Evolutionary conservation across 2,329 filamentous ascomycete species (phyloP).

Genomic region (Aspergillus chevalieri): DNA sequence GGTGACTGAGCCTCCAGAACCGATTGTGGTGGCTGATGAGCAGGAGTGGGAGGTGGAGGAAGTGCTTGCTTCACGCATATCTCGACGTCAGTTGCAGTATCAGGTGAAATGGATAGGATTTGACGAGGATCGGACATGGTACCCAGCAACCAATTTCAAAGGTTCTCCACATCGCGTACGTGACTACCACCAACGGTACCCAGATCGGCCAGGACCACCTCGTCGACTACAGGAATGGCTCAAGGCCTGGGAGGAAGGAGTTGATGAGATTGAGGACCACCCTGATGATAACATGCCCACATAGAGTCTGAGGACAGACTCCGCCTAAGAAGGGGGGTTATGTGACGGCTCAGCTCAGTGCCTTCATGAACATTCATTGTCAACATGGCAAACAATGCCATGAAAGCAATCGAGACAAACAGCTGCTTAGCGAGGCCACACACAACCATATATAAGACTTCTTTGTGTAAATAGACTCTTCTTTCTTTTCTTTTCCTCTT

Average conservation of each 20-base stretch:
- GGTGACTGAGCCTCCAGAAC: not conserved
- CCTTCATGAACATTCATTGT: too few relatives aligned
- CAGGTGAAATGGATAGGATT: constrained; percentile 5
- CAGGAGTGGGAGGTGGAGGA: constrained; percentile 9
- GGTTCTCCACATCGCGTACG: constrained; percentile 1
- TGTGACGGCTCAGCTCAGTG: not conserved
- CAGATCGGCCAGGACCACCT: constrained; percentile 6
- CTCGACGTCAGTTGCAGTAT: constrained; percentile 4
- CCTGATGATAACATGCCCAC: not conserved
- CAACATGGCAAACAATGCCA: too few relatives aligned
- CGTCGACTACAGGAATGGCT: constrained; percentile 2
- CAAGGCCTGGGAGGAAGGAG: not conserved
- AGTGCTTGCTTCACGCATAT: constrained; percentile 2
- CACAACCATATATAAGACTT: too few relatives aligned
- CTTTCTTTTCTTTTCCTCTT: too few relatives aligned
- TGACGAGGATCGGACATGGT: constrained; percentile 7
- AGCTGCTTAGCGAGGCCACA: too few relatives aligned
- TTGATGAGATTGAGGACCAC: not conserved
- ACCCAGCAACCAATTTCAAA: constrained; percentile 6
- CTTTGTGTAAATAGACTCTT: too few relatives aligned
- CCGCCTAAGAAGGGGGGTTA: not conserved
- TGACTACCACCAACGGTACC: constrained; percentile 6
- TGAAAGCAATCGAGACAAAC: too few relatives aligned
- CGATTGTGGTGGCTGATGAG: not conserved
- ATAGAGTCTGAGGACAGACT: not conserved